Evolutionary conservation across 2,329 filamentous ascomycete species (phyloP).

Genomic region (Trichoderma aggressivum): DNA sequence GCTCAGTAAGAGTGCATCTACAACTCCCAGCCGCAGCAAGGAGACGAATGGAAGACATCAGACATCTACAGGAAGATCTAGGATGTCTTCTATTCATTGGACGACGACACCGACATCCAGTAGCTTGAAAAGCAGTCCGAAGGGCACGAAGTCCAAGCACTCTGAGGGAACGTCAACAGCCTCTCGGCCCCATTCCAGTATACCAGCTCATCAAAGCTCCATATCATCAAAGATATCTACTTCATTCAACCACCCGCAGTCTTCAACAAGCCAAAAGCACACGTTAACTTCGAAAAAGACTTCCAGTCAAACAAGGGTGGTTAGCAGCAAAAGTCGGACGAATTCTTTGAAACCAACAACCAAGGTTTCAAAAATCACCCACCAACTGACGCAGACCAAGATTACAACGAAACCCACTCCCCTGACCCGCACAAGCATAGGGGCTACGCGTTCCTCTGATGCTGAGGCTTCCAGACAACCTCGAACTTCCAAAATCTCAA

Average conservation of each 20-base stretch:
- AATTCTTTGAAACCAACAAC: background rate
- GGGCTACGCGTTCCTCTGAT: background rate
- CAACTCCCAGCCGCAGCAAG: background rate
- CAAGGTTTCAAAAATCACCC: background rate
- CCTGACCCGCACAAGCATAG: background rate
- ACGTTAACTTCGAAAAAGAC: background rate
- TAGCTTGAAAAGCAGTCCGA: background rate
- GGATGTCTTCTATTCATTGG: background rate
- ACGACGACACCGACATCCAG: background rate
- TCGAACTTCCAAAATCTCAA: background rate
- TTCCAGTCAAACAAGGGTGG: background rate
- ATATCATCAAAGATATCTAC: background rate
- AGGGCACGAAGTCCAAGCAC: background rate
- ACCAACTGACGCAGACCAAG: background rate
- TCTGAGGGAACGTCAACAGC: background rate
- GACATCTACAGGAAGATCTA: background rate
- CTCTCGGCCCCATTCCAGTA: background rate
- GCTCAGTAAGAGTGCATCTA: background rate
- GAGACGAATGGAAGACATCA: background rate
- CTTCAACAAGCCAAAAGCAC: background rate
- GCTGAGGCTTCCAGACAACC: background rate
- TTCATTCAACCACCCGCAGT: background rate
- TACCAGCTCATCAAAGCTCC: background rate
- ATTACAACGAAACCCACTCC: background rate
- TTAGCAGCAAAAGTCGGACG: background rate